These are phyloP conservation scores for Tetraselmis striata DNA, from an alignment of 139 green algal genomes.

Conservation along the genomic window DNA sequence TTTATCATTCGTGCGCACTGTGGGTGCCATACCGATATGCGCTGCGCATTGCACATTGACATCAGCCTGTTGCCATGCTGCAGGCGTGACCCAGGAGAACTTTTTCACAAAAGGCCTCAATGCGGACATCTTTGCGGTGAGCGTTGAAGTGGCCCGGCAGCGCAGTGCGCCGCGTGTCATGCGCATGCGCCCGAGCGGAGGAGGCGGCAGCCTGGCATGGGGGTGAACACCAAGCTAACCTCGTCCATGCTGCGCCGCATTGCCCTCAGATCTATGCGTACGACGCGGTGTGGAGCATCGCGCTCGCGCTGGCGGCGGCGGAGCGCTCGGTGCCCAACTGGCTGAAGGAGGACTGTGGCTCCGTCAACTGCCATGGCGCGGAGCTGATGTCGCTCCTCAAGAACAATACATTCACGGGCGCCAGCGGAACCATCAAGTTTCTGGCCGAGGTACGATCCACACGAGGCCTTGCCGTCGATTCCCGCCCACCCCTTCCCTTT, in stretches of 20 bases:
- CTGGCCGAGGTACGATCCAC: no score
- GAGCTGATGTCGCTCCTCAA: not conserved
- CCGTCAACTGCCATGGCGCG: not conserved
- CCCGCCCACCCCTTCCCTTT: no score
- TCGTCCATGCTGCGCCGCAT: no score
- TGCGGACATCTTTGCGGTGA: not conserved
- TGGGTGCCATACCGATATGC: no score
- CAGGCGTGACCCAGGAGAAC: not conserved
- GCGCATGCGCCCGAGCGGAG: no score
- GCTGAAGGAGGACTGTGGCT: not conserved
- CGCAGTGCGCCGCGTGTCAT: no score
- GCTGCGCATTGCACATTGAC: no score
- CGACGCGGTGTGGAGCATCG: not conserved
- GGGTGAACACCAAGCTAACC: no score
- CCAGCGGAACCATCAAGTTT: not conserved
- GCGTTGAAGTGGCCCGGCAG: no score
- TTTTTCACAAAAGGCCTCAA: not conserved
- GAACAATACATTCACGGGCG: not conserved
- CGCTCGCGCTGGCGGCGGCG: not conserved
- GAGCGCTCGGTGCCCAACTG: not conserved
- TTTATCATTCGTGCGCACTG: no score
- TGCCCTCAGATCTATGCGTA: not conserved
- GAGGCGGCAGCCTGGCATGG: no score
- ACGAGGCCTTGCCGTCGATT: no score
- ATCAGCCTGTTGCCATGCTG: not conserved